These are phyloP conservation scores for Pyrenula aspistea DNA, from an alignment of 495 filamentous ascomycete genomes.

Conservation along the genomic window DNA sequence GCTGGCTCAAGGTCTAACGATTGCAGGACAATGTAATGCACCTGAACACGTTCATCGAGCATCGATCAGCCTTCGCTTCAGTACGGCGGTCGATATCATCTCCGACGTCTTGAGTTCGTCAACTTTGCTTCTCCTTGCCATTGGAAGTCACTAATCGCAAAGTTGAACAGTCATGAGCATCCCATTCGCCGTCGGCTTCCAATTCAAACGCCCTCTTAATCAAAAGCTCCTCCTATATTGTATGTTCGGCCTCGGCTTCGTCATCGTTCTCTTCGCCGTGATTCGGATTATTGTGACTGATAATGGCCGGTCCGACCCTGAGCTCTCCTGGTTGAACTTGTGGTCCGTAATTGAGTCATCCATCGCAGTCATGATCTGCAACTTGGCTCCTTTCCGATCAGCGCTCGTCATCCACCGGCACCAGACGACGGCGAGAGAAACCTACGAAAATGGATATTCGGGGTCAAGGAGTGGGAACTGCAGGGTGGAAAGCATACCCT, in stretches of 20 bases:
- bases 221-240: conserved; percentile 20
- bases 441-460: background rate
- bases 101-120: conserved; percentile 21
- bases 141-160: too few species aligned
- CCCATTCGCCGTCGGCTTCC: conserved; percentile 18
- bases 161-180: conserved; percentile 19
- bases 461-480: background rate
- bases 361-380: background rate
- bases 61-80: conserved; percentile 28
- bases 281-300: conserved; percentile 19
- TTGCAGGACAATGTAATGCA: conserved; percentile 9
- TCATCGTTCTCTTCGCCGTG: conserved; percentile 22
- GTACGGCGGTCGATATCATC: conserved; percentile 30
- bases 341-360: background rate
- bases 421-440: background rate
- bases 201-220: conserved; percentile 11
- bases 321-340: background rate
- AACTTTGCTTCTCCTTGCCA: too few species aligned
- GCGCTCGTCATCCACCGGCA: background rate
- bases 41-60: conserved; percentile 12
- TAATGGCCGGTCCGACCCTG: conserved; percentile 12
- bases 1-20: background rate
- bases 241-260: conserved; percentile 19
- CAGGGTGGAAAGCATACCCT: background rate
- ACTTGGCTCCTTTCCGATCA: background rate